Percentiles rank a stretch among this genome's conserved stretches.
phyloP scores from a whole-genome alignment of 2,329 filamentous ascomycete species.

The Fusarium verrucosum region DNA sequence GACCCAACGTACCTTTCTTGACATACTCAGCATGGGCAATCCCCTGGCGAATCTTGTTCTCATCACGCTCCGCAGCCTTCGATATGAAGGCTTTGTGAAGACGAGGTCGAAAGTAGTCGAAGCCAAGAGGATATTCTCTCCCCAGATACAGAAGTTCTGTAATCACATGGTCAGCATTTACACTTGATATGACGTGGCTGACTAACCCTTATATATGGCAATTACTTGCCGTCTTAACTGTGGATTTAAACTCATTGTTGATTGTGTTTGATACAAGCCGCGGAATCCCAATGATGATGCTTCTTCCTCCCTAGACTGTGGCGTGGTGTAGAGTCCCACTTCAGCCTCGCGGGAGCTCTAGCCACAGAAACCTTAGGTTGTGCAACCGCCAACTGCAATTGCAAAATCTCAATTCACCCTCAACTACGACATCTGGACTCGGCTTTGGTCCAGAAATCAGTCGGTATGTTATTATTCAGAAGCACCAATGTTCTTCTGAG shows the following conservation, averaged over 20 bases:
- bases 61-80: constrained; percentile 74
- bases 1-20: constrained; percentile 75
- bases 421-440: not conserved
- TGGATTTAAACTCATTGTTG: constrained; percentile 54
- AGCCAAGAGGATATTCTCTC: constrained; percentile 86
- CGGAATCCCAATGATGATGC: constrained; percentile 21
- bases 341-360: constrained; percentile 23
- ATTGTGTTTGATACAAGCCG: not conserved
- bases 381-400: not conserved
- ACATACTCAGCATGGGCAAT: constrained; percentile 86
- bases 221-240: constrained; percentile 81
- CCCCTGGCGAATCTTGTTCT: constrained; percentile 77
- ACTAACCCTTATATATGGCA: constrained; percentile 83
- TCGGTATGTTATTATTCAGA: not conserved
- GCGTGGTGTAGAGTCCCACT: constrained; percentile 32
- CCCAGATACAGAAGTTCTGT: constrained; percentile 86
- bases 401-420: not conserved
- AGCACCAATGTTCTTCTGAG: not conserved
- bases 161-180: not conserved
- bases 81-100: constrained; percentile 86
- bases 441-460: too few species aligned
- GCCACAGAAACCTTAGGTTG: constrained; percentile 26
- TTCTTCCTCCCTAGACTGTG: constrained; percentile 23
- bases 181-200: not conserved
- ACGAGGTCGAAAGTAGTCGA: constrained; percentile 78